phyloP scores from a whole-genome alignment of 2,329 filamentous ascomycete genomes.

The Pseudogymnoascus sp. region DNA sequence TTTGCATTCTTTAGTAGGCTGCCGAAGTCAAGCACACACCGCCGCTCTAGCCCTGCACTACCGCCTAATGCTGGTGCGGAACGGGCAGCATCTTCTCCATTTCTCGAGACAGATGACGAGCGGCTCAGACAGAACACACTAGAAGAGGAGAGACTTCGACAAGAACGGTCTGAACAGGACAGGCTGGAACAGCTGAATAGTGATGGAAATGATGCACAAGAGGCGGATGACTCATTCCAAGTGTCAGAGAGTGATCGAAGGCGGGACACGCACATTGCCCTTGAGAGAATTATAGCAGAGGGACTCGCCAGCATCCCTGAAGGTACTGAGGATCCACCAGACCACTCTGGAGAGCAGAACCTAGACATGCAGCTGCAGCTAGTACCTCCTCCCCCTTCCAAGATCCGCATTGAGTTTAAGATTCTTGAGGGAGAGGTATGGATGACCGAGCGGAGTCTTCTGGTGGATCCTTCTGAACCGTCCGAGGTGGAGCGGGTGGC shows the following conservation, averaged over 20 bases:
- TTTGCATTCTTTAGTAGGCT: conserved; percentile 15
- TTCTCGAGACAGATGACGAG: not conserved
- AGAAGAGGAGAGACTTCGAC: not conserved
- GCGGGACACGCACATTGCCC: too few species aligned
- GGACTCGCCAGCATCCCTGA: too few species aligned
- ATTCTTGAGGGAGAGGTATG: too few species aligned
- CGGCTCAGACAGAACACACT: not conserved
- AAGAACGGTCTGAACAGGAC: not conserved
- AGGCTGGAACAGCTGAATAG: not conserved
- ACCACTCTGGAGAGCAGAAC: too few species aligned
- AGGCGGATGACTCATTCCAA: not conserved
- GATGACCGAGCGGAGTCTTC: too few species aligned
- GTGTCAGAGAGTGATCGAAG: not conserved
- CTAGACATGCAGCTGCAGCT: too few species aligned
- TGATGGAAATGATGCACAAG: not conserved
- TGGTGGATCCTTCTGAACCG: too few species aligned
- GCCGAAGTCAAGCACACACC: not conserved
- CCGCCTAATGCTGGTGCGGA: not conserved
- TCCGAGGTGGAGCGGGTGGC: too few species aligned
- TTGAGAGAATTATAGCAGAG: too few species aligned
- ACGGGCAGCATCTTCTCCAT: not conserved
- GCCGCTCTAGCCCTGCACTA: not conserved
- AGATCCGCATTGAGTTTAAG: too few species aligned
- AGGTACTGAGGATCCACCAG: too few species aligned
- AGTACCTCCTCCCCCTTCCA: too few species aligned